Evolutionary conservation across 345 rosid genomes (phyloP).

Genomic region (Firmiana major): DNA sequence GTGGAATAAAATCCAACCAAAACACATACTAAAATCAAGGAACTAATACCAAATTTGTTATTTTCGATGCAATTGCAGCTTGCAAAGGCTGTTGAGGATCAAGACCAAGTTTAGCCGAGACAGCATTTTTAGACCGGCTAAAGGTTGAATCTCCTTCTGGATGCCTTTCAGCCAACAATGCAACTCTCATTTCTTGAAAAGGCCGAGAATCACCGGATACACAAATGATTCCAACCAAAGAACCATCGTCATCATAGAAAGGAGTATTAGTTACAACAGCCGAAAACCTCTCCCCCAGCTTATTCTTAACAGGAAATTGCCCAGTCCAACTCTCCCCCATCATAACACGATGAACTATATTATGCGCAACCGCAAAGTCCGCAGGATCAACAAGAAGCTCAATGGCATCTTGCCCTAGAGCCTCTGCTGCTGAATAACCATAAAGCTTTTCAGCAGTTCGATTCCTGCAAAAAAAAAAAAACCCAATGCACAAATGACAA

Average conservation of each 20-base stretch:
- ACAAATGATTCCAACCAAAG: slow-evolving; percentile 72
- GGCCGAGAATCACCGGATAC: slow-evolving; percentile 59
- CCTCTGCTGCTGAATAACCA: slow-evolving; percentile 78
- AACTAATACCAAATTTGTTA: slow-evolving; percentile 70
- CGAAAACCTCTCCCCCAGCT: slow-evolving; percentile 58
- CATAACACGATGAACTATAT: slow-evolving; percentile 45
- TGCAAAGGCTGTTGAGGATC: slow-evolving; percentile 93
- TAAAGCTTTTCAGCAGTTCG: slow-evolving; percentile 76
- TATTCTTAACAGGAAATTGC: slow-evolving; percentile 80
- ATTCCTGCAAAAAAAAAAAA: slow-evolving; percentile 59
- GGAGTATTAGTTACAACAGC: slow-evolving; percentile 72
- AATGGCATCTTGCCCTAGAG: slow-evolving; percentile 65
- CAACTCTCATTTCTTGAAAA: slow-evolving; percentile 39
- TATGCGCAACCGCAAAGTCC: slow-evolving; percentile 49
- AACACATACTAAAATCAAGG: slow-evolving; percentile 19
- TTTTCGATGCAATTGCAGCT: slow-evolving; percentile 77
- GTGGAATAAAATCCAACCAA: background rate
- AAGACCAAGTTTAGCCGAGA: slow-evolving; percentile 75
- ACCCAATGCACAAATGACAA: background rate
- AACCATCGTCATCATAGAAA: slow-evolving; percentile 64
- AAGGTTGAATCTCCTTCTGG: slow-evolving; percentile 50
- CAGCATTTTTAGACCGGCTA: slow-evolving; percentile 39
- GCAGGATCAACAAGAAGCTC: slow-evolving; percentile 63
- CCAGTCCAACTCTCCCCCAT: slow-evolving; percentile 90
- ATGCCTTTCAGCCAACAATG: slow-evolving; percentile 29